These are phyloP conservation scores for Dothideomycetes sp. DNA, from an alignment of 2,329 filamentous ascomycete genomes.

Conservation along the genomic window DNA sequence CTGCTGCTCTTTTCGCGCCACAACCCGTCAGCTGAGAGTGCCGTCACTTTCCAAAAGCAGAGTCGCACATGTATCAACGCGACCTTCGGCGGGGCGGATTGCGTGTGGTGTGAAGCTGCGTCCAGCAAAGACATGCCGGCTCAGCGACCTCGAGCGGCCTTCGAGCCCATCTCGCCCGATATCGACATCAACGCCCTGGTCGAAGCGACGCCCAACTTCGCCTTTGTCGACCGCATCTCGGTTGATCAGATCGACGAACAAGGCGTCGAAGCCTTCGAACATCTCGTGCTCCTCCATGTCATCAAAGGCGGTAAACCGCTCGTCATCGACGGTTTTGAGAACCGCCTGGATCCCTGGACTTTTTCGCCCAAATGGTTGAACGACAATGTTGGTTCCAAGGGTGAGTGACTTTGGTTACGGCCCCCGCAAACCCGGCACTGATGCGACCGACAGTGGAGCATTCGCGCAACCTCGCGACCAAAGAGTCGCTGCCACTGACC, in stretches of 20 bases:
- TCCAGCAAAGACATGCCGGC: constrained; percentile 78
- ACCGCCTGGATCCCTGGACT: constrained; percentile 62
- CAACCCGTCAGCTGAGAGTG: no score
- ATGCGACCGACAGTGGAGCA: constrained; percentile 55
- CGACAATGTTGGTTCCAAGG: constrained; percentile 67
- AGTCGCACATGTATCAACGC: no score
- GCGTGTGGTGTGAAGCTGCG: no score
- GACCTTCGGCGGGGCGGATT: no score
- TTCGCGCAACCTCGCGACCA: constrained; percentile 68
- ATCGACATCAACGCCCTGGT: constrained; percentile 71
- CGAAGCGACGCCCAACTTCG: constrained; percentile 71
- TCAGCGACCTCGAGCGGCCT: constrained; percentile 73
- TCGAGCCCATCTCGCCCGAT: constrained; percentile 81
- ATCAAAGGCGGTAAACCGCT: constrained; percentile 78
- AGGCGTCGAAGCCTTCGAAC: constrained; percentile 72
- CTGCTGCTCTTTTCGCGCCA: no score
- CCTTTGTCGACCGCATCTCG: constrained; percentile 74
- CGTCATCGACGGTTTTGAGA: constrained; percentile 82
- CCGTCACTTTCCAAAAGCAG: no score
- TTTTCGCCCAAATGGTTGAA: constrained; percentile 78
- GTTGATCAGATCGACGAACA: constrained; percentile 69
- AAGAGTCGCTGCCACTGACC: constrained; percentile 70
- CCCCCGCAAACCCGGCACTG: background rate
- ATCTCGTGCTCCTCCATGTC: constrained; percentile 73
- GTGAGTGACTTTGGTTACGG: constrained; percentile 33